phyloP scores from a whole-genome alignment of 2,329 filamentous ascomycete genomes.

The Ophiostoma triangulosporum region DNA sequence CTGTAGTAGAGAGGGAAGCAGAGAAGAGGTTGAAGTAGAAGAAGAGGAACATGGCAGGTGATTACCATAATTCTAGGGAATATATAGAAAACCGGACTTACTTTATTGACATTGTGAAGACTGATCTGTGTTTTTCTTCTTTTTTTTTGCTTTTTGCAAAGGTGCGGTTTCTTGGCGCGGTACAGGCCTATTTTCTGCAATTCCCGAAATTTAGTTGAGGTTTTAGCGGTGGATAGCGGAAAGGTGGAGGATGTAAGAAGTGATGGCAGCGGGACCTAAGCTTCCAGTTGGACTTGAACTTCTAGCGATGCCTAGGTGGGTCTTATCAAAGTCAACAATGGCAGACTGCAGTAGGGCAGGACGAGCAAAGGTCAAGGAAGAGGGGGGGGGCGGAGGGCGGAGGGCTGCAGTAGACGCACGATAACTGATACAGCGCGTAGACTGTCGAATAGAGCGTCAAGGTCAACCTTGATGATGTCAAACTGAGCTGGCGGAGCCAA shows the following conservation, averaged over 20 bases:
- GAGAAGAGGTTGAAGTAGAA: not conserved
- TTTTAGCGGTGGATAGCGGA: conserved; percentile 13
- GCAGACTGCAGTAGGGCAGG: not conserved
- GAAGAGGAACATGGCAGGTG: not conserved
- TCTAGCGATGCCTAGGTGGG: conserved; percentile 17
- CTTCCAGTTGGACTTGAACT: conserved; percentile 17
- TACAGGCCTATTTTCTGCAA: not conserved
- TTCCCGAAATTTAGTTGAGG: not conserved
- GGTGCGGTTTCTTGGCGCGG: not conserved
- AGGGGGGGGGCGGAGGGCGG: not conserved
- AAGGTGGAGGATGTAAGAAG: conserved; percentile 1
- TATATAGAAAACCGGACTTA: conserved; percentile 25
- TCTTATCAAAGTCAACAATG: conserved; percentile 17
- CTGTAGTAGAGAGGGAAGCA: not conserved
- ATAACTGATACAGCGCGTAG: not conserved
- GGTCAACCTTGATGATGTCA: not conserved
- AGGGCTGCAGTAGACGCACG: not conserved
- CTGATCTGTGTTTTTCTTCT: not conserved
- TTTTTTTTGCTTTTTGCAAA: not conserved
- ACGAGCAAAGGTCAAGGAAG: not conserved
- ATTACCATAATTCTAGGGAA: too few relatives aligned
- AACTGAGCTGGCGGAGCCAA: conserved; percentile 10
- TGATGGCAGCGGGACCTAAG: conserved; percentile 12
- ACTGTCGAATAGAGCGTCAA: not conserved
- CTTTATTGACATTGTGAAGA: conserved; percentile 38